Conservation (phyloP, 1,284 basidiomycete genomes). For the Leccinum insolens region DNA sequence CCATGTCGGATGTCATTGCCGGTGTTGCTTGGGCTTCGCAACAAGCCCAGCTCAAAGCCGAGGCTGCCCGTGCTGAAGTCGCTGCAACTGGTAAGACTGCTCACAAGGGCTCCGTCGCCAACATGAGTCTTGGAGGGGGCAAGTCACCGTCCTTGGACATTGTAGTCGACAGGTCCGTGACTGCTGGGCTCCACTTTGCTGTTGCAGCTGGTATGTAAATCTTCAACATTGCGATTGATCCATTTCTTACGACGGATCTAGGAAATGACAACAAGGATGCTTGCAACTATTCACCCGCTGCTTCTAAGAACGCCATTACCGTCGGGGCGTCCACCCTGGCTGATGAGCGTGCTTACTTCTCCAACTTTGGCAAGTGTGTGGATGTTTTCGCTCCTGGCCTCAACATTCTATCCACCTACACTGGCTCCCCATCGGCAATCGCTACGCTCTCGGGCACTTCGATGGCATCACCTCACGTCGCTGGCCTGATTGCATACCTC, state of each 20-base stretch:
- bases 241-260: slow-evolving; percentile 21
- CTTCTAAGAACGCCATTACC: slow-evolving; percentile 76
- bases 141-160: slow-evolving; percentile 89
- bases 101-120: slow-evolving; percentile 95
- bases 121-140: slow-evolving; percentile 97
- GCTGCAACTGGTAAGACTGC: slow-evolving; percentile 66
- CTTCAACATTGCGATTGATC: neutral
- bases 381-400: slow-evolving; percentile 85
- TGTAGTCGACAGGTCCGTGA: slow-evolving; percentile 86
- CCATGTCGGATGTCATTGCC: slow-evolving; percentile 92
- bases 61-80: slow-evolving; percentile 64
- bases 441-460: slow-evolving; percentile 78
- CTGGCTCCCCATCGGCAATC: slow-evolving; percentile 52
- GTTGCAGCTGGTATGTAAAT: slow-evolving; percentile 85
- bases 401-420: slow-evolving; percentile 83
- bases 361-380: slow-evolving; percentile 78
- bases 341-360: slow-evolving; percentile 90
- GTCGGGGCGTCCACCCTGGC: slow-evolving; percentile 83
- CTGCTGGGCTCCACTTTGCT: slow-evolving; percentile 88
- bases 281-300: slow-evolving; percentile 83
- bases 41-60: slow-evolving; percentile 59
- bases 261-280: slow-evolving; percentile 73
- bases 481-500: slow-evolving; percentile 83
- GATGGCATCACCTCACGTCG: slow-evolving; percentile 71
- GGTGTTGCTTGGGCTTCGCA: slow-evolving; percentile 87